Evolutionary conservation across 2,329 filamentous ascomycete species (phyloP), one percentile per base, ranked within the genome.

Genomic region (Fusarium nodosum): DNA sequence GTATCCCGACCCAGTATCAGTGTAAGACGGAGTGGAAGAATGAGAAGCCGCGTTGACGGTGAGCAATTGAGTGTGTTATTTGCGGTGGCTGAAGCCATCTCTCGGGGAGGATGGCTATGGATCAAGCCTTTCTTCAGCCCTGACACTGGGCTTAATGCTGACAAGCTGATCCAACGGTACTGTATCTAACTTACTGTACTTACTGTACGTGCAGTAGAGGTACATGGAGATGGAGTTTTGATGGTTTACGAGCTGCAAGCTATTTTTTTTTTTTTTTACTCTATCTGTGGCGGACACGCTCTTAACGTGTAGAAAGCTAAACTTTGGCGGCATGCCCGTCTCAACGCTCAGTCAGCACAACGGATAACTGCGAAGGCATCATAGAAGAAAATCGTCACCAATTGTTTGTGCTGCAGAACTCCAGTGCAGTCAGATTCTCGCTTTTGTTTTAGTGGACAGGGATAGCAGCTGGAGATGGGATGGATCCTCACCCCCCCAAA

Each of bases 401-500:
- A 36, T 7, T 15, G 39, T 31, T 28, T 26, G 33, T 61, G 60
- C 45, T 56, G 48, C 48, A 50, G 52, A 26, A 60, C 28, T 33
- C 16, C 42, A 51, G 39, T 60, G 44, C 56, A 57, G 51, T 62
- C 52, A 57, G 66, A 58, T 56, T 56, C 63, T 66, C 46, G 55
- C 56, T 64, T 57, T 58, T 61, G 46, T 47, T 51, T 60, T 66
- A 41, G 34, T 48, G 52, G 61, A 62, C 71, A 72, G 56, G 72
- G 68, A 64, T 65, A 38, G 54, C 33, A 55, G 55, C 63, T 56
- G 50, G 60, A 70, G 59, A 70, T 64, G 67, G 67, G 58, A 72
- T 62, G 71, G 71, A 69, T 68, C 71, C 69, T 61, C 57, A 61
- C 69, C 71, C 72, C 72, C 63, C 61, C 58, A 70, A 59, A 64